Base-by-base conservation (phyloP, 805 yeast species). In the Metschnikowia picachoensis region DNA sequence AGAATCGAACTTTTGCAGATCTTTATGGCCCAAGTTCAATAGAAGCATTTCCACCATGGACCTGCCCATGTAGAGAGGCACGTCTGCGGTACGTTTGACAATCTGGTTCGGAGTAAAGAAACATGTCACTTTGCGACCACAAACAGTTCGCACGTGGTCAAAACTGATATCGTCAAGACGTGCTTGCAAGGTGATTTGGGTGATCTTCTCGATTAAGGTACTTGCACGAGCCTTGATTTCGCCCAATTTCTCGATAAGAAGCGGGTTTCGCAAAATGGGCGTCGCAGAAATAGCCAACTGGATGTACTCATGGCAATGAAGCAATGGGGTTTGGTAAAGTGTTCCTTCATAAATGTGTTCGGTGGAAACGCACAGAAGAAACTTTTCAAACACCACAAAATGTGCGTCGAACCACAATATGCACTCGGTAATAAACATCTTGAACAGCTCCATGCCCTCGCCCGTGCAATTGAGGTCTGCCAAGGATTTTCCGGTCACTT, bases 401-500 rank as follows among this genome's bases (percentile, higher is more conserved):
- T 61, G 63, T 29, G 52, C 58, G 36, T 68, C 72, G n/a, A 65
- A 53, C 74, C 74, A 72, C 35, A 67, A 41, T 27, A 72, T 58
- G 50, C 68, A 70, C 2, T 67, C 68, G 51, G 67, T 72, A 31
- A 70, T 61, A 33, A 70, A 68, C 42, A 49, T 44, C 48, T 72
- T 72, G 59, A 69, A 62, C 11, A 53, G 46, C 15, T 61, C 66
- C 35, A 59, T 53, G 13, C 48, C 46, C 13, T 39, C 37, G 27
- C 31, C 29, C 1, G 46, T 36, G 16, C 53, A 48, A 9, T 27
- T 30, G 29, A 56, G 32, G 14, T 57, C 62, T 8, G 39, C 44
- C 17, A 54, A 29, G 31, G 54, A 47, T 16, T 10, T 45, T 32
- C 53, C 49, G n/a, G 65, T 40, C 2, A 59, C 25, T 10, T 56